phyloP scores from a whole-genome alignment of 2,329 filamentous ascomycete genomes.

The Colletotrichum spaethianum region DNA sequence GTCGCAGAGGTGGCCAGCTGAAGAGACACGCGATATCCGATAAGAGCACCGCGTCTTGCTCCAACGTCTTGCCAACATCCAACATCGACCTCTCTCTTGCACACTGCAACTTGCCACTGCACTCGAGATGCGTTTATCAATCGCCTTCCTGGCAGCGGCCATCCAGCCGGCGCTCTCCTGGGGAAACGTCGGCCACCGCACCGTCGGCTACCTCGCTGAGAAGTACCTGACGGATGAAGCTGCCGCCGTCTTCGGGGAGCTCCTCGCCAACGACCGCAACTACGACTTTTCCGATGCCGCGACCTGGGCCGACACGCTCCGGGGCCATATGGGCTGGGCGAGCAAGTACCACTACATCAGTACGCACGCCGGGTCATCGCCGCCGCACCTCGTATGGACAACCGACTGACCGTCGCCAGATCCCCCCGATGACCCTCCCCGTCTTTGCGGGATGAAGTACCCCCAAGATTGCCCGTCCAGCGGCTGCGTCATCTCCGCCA shows the following conservation, averaged over 20 bases:
- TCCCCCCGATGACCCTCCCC: conserved; percentile 38
- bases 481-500: conserved; percentile 41
- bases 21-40: conserved; percentile 1
- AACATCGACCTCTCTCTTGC: not conserved
- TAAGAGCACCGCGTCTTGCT: conserved; percentile 20
- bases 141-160: conserved; percentile 11
- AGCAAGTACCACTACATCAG: conserved; percentile 43
- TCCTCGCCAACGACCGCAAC: conserved; percentile 40
- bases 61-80: not conserved
- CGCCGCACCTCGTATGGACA: not conserved
- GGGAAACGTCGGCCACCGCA: conserved; percentile 41
- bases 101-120: not conserved
- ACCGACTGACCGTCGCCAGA: conserved; percentile 13
- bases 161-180: conserved; percentile 20
- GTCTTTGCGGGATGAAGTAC: conserved; percentile 40
- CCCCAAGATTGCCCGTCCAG: conserved; percentile 40
- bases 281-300: conserved; percentile 42
- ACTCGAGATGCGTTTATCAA: conserved; percentile 25
- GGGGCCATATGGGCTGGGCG: conserved; percentile 40
- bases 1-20: conserved; percentile 2
- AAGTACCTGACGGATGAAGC: conserved; percentile 38
- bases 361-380: not conserved
- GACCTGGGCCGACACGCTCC: conserved; percentile 41
- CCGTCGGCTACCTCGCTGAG: conserved; percentile 42
- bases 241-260: conserved; percentile 33